Base-by-base conservation (phyloP, 164 flowering plant genomes). In the Platanus orientalis region DNA sequence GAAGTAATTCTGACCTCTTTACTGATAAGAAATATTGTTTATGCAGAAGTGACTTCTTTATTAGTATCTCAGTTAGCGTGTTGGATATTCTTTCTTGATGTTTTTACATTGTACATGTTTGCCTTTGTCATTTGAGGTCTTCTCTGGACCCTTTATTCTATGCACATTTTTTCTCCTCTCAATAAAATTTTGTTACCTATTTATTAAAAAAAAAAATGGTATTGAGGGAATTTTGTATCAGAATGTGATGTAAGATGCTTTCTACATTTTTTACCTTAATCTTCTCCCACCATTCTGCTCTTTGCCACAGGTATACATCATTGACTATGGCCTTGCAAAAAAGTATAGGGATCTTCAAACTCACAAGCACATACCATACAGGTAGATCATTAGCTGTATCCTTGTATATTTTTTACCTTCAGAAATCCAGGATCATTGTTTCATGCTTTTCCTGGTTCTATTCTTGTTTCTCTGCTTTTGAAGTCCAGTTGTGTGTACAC, bases 251-350 rank as follows among this genome's bases (percentile, higher is more conserved):
- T 10, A 28, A 36, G 40, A 32, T 42, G 13, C 21, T 27, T 3
- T 24, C 12, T 13, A 27, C 20, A 45, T 45, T 0, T 9, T 16
- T 34, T 3, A 10, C 23, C 47, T 34, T 17, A 30, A 51, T 51
- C 30, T 34, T 25, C 4, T 32, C 14, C 30, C 53, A 14, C 29
- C 20, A n/a, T 9, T 63, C 13, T 66, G 48, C 28, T 53, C 21
- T 63, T 42, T 58, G 30, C n/a, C 16, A 56, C 76, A 83, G 84
- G 87, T 81, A 11, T 83, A 81, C 61, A 70, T 79, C 36, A 80
- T 83, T 64, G 84, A 83, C 53, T 81, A 74, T 77, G 87, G 83
- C 47, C 84, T 83, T 62, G 87, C 84, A 21, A 83, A 83, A 67
- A 83, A 77, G 57, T 83, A 73, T 32, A 70, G 83, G 63, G 87